Percentiles rank a stretch among this genome's conserved stretches.
Conservation (phyloP, 768 basidiomycete species). For the Suillus paluster region DNA sequence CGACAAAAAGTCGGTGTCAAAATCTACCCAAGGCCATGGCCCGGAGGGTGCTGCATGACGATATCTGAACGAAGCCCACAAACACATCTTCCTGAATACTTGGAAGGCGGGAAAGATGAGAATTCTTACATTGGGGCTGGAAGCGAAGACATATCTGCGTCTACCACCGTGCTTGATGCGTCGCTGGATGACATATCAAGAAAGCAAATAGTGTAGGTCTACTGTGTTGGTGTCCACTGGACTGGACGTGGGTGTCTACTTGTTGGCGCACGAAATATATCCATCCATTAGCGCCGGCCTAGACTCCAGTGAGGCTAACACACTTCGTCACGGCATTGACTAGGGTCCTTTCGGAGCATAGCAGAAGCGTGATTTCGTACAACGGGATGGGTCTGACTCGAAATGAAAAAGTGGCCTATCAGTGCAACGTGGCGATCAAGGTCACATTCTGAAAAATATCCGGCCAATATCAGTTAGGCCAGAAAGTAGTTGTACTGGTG, state of each 20-base stretch:
- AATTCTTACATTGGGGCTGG: conserved; percentile 1
- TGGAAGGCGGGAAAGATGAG: background rate
- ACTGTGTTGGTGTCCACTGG: background rate
- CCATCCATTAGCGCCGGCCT: no score
- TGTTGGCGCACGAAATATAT: background rate
- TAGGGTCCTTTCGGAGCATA: background rate
- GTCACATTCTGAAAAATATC: background rate
- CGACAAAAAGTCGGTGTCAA: conserved; percentile 28
- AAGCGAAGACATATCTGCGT: background rate
- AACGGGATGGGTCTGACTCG: background rate
- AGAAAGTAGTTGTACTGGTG: background rate
- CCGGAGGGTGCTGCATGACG: conserved; percentile 44
- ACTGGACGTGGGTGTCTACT: background rate
- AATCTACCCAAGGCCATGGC: conserved; percentile 49
- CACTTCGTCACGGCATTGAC: background rate
- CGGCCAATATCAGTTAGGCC: background rate
- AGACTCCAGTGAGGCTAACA: background rate
- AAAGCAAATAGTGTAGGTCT: no score
- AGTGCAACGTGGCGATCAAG: background rate
- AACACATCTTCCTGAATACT: background rate
- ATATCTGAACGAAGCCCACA: conserved; percentile 22
- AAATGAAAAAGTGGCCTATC: background rate
- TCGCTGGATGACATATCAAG: no score
- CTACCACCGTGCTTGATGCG: background rate
- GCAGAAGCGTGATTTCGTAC: background rate